Evolutionary conservation across 805 yeast genomes (phyloP), one percentile per base, ranked within the genome.

Genomic region (Candida wancherniae): DNA sequence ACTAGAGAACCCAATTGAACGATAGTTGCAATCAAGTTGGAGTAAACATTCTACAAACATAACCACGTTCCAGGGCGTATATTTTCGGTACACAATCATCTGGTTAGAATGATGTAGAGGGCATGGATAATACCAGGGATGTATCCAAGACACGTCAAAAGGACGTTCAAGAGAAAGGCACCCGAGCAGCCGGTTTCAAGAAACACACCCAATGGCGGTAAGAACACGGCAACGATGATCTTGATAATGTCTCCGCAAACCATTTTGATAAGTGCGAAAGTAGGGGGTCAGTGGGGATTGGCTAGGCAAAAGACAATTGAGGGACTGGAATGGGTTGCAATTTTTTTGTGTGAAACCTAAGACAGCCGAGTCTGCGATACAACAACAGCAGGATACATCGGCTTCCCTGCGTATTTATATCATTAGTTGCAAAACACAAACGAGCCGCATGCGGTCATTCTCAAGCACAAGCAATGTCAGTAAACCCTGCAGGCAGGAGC

Each of bases 81-180:
- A 7, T 26, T 22, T 13, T 5, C 15, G 8, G 19, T 20, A n/a
- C 7, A 3, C 19, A 18, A 13, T 25, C 31, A 45, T 22, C 49
- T 36, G 4, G 48, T 55, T 34, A 60, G 43, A 24, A 76, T 73
- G 27, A 79, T 62, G 48, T 73, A 79, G 29, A 79, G 58, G 4
- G 85, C 79, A 47, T 80, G 85, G 10, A 80, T 51, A 30, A 78
- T 69, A 37, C 84, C 94, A 3, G 94, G 94, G 41, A 84, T 59
- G 58, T 77, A 83, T 23, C 88, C 92, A 36, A 84, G 67, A 40
- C 77, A 54, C 14, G 88, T 78, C 49, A 84, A 69, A 24, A 84
- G 47, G 28, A 81, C 58, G 59, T 82, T 81, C 49, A 84, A 42
- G 47, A 31, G 48, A 33, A 40, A 50, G 14, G 49, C 49, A 10